These are phyloP conservation scores for Alloteropsis semialata DNA, from an alignment of 176 grass and related monocot species.

Conservation along the genomic window DNA sequence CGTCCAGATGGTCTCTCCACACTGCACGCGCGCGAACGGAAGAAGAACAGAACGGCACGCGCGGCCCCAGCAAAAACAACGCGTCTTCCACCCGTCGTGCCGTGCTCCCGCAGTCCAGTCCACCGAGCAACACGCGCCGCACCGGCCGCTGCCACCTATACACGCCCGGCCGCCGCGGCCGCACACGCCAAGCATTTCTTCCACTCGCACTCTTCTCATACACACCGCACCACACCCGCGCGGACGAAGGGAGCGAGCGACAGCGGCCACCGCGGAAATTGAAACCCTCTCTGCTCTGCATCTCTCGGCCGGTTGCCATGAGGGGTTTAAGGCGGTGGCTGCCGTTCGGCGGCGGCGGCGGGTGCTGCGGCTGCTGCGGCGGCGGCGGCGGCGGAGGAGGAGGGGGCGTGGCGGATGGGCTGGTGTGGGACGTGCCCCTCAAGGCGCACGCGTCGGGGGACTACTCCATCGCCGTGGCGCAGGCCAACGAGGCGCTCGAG, in stretches of 20 bases:
- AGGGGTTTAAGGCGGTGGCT: not conserved
- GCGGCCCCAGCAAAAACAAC: constrained; percentile 10
- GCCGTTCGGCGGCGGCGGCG: constrained; percentile 16
- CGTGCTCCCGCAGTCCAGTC: constrained; percentile 21
- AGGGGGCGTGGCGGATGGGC: constrained; percentile 22
- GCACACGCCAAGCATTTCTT: not conserved
- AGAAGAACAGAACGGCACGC: not conserved
- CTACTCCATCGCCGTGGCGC: constrained; percentile 64
- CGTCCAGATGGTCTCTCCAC: not conserved
- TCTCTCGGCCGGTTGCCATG: not conserved
- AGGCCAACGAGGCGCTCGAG: constrained; percentile 53
- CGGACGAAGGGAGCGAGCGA: not conserved
- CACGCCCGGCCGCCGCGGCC: not conserved
- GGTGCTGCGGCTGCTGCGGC: constrained; percentile 28
- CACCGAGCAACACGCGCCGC: not conserved
- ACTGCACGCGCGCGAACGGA: not conserved
- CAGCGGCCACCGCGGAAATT: not conserved
- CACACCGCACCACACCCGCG: not conserved
- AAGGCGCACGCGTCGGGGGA: constrained; percentile 77
- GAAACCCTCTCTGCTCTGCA: not conserved
- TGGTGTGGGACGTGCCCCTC: constrained; percentile 67
- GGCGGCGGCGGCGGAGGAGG: not conserved
- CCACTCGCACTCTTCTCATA: not conserved
- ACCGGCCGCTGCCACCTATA: not conserved
- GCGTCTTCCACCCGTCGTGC: constrained; percentile 36